phyloP scores from a whole-genome alignment of 2,329 filamentous ascomycete genomes.

The Colletotrichum spinosum region DNA sequence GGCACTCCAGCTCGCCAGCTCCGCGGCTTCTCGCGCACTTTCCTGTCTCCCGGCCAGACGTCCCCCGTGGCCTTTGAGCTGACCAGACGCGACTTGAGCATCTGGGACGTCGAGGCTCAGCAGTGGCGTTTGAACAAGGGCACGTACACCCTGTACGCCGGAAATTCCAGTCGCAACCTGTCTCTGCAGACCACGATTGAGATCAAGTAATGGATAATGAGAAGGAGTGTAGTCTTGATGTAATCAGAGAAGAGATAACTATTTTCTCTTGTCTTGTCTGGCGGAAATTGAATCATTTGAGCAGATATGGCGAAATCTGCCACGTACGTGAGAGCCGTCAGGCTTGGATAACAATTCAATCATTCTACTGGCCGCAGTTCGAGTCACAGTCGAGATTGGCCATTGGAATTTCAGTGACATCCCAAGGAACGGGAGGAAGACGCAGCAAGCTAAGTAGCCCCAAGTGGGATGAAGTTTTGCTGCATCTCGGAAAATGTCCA shows the following conservation, averaged over 20 bases:
- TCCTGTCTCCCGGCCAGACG: conserved; percentile 24
- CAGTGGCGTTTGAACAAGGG: conserved; percentile 68
- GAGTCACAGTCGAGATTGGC: no score
- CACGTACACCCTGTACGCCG: conserved; percentile 57
- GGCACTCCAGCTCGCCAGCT: conserved; percentile 66
- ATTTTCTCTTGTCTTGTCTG: no score
- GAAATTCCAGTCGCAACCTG: conserved; percentile 59
- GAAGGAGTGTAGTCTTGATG: neutral
- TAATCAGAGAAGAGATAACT: neutral
- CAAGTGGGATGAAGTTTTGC: no score
- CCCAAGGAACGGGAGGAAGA: no score
- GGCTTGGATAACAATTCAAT: no score
- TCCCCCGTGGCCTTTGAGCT: conserved; percentile 63
- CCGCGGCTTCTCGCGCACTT: conserved; percentile 65
- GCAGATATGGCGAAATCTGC: no score
- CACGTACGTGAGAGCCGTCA: no score
- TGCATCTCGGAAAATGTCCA: no score
- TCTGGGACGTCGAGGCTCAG: conserved; percentile 72
- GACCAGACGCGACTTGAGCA: conserved; percentile 73
- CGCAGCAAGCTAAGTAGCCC: no score
- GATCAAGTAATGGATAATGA: conserved; percentile 41
- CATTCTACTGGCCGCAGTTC: no score
- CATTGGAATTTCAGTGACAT: no score
- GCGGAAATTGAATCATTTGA: no score
- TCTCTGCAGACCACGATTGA: conserved; percentile 53